Evolutionary conservation across 2,329 filamentous ascomycete genomes (phyloP).

Genomic region (Aureobasidium vineae): DNA sequence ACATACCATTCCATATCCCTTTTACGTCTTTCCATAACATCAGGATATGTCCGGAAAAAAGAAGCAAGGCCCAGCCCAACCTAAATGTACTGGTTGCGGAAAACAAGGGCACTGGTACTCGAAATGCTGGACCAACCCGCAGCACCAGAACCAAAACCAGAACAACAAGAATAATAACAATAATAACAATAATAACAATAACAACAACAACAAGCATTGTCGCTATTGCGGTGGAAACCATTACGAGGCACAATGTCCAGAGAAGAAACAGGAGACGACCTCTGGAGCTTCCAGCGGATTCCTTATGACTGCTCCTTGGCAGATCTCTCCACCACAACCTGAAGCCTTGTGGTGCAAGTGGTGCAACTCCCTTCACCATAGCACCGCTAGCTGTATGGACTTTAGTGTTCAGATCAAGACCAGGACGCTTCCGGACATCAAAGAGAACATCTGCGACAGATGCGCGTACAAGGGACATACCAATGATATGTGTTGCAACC

Average conservation of each 20-base stretch:
- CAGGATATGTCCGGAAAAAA: background rate
- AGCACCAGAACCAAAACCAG: background rate
- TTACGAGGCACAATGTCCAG: background rate
- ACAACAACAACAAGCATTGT: background rate
- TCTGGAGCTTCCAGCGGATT: background rate
- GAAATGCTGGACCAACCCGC: background rate
- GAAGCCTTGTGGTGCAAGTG: slow-evolving; percentile 11
- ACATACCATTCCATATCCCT: background rate
- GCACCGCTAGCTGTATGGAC: background rate
- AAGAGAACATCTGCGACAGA: background rate
- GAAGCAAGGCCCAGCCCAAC: background rate
- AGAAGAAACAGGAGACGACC: background rate
- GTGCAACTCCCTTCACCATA: background rate
- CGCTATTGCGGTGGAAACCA: background rate
- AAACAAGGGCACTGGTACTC: background rate
- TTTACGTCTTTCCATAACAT: background rate
- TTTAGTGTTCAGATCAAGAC: background rate
- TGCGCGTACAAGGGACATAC: slow-evolving; percentile 7
- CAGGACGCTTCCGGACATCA: background rate
- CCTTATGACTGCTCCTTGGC: background rate
- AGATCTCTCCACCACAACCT: background rate
- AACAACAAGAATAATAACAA: background rate
- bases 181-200: background rate
- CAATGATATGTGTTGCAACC: background rate
- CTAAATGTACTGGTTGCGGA: background rate